phyloP scores from a whole-genome alignment of 2,329 filamentous ascomycete species.

The Ophiognomonia clavigignenti-juglandacearum region DNA sequence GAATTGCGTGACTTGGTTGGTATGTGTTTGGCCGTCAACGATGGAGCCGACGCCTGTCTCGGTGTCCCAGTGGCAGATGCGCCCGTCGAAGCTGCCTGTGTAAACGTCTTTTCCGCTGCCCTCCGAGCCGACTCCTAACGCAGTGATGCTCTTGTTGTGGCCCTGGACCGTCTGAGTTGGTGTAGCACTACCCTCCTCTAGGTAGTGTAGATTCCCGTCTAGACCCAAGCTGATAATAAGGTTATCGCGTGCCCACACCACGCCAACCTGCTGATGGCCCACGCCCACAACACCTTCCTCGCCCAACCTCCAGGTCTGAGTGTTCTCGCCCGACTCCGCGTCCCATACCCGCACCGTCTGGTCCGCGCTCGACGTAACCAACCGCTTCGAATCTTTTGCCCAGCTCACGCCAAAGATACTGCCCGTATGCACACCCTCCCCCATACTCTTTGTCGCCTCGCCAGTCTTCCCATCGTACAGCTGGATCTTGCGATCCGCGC shows the following conservation, averaged over 20 bases:
- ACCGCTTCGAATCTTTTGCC: conserved; percentile 77
- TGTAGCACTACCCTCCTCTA: conserved; percentile 64
- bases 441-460: conserved; percentile 71
- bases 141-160: conserved; percentile 87
- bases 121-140: conserved; percentile 55
- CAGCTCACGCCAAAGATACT: conserved; percentile 92
- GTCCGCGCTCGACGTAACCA: conserved; percentile 90
- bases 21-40: conserved; percentile 76
- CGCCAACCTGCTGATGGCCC: conserved; percentile 85
- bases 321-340: conserved; percentile 67
- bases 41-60: conserved; percentile 61
- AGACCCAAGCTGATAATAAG: conserved; percentile 87
- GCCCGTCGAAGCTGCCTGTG: conserved; percentile 90
- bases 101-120: conserved; percentile 63
- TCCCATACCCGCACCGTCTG: conserved; percentile 96
- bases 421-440: conserved; percentile 80
- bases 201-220: conserved; percentile 84
- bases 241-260: conserved; percentile 85
- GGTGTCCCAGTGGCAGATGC: conserved; percentile 80
- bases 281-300: conserved; percentile 67
- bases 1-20: conserved; percentile 80
- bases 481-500: conserved; percentile 88
- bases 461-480: conserved; percentile 96
- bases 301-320: conserved; percentile 82
- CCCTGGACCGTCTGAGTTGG: conserved; percentile 73